A percentile compares a stretch with the other conserved stretches of the same genome.
These are phyloP conservation scores for Candida nitratophila DNA, from an alignment of 805 yeast species.

Conservation along the genomic window DNA sequence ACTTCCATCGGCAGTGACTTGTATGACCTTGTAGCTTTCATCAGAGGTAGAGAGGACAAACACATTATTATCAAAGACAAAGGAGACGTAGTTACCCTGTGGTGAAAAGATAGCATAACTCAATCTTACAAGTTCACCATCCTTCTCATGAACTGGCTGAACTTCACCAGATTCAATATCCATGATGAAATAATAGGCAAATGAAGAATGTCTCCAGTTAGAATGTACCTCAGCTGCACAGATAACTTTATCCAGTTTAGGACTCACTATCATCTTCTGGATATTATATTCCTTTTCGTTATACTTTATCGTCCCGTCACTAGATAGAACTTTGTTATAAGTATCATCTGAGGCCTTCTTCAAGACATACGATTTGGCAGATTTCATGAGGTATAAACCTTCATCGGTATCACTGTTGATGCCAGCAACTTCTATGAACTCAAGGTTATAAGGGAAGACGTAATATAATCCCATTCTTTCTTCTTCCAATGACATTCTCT, in stretches of 20 bases:
- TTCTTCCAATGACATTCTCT: slow-evolving; percentile 20
- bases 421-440: slow-evolving; percentile 21
- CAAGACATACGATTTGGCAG: slow-evolving; percentile 9
- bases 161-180: slow-evolving; percentile 31
- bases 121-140: slow-evolving; percentile 30
- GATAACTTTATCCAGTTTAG: slow-evolving; percentile 43
- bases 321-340: slow-evolving; percentile 25
- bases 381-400: slow-evolving; percentile 30
- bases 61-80: slow-evolving; percentile 49
- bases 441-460: slow-evolving; percentile 16
- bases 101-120: slow-evolving; percentile 64
- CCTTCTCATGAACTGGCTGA: slow-evolving; percentile 17
- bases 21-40: slow-evolving; percentile 11
- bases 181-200: slow-evolving; percentile 48
- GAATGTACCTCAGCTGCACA: slow-evolving; percentile 41
- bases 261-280: slow-evolving; percentile 30
- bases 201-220: slow-evolving; percentile 61
- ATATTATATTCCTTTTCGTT: slow-evolving; percentile 33
- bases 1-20: slow-evolving; percentile 47
- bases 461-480: slow-evolving; percentile 23
- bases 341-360: slow-evolving; percentile 22
- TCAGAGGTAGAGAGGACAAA: slow-evolving; percentile 23
- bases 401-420: slow-evolving; percentile 30
- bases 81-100: slow-evolving; percentile 44
- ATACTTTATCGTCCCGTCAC: slow-evolving; percentile 30